phyloP scores from a whole-genome alignment of 768 basidiomycete species.

The Tylopilus subfusipes region DNA sequence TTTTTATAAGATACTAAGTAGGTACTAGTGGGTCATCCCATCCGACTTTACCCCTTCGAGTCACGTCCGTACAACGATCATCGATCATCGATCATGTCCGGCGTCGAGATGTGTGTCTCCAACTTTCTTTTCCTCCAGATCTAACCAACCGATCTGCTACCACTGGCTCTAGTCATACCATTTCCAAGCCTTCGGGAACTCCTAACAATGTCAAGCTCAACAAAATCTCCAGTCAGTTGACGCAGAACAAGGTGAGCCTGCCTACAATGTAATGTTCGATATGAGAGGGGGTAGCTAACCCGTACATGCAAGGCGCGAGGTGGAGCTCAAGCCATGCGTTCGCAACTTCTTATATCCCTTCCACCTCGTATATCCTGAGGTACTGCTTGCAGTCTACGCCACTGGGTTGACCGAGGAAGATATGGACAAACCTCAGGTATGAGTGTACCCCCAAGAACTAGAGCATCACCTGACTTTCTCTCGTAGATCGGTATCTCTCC shows the following conservation, averaged over 20 bases:
- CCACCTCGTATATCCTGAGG: not conserved
- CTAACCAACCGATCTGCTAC: not conserved
- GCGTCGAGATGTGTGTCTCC: conserved; percentile 57
- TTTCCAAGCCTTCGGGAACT: conserved; percentile 20
- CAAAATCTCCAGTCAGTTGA: conserved; percentile 69
- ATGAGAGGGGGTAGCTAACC: not conserved
- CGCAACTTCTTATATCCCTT: conserved; percentile 25
- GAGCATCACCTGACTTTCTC: conserved; percentile 7
- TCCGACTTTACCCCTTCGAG: not conserved
- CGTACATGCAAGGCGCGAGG: conserved; percentile 47
- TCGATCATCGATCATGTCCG: conserved; percentile 39
- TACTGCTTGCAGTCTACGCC: conserved; percentile 53
- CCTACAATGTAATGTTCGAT: not conserved
- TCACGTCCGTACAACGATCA: conserved; percentile 8
- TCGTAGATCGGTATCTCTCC: conserved; percentile 80
- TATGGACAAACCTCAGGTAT: conserved; percentile 81
- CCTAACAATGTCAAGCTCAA: conserved; percentile 53
- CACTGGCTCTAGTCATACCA: conserved; percentile 12
- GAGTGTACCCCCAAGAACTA: not conserved
- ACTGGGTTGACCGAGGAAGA: conserved; percentile 74
- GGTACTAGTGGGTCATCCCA: not conserved
- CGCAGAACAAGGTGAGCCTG: conserved; percentile 69
- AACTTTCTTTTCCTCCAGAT: not conserved
- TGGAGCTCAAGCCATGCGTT: conserved; percentile 85
- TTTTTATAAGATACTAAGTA: conserved; percentile 24